Conservation (phyloP, 345 rosid genomes). For the Microcos paniculata region DNA sequence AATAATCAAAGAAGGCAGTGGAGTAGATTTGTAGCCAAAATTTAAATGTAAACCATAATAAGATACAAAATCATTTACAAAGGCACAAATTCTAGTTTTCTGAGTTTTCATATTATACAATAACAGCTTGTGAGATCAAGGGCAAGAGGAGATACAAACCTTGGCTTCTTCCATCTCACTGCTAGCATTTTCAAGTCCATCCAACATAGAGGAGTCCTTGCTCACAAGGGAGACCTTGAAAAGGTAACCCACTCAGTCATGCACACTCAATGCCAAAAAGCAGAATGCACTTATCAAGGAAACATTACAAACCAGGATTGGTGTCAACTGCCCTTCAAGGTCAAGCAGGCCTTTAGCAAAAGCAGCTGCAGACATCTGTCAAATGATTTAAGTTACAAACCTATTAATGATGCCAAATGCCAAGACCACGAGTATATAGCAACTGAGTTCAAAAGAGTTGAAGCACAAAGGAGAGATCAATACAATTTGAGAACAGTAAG, state of each 20-base stretch:
- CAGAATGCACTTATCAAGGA: conserved; percentile 12
- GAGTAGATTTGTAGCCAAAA: not conserved
- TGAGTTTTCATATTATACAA: not conserved
- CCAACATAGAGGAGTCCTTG: conserved; percentile 99
- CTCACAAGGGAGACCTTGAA: conserved; percentile 96
- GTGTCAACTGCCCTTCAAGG: conserved; percentile 97
- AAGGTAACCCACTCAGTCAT: conserved; percentile 26
- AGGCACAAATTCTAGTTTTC: not conserved
- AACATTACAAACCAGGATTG: conserved; percentile 75
- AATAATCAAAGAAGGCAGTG: not conserved
- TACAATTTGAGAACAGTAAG: not conserved
- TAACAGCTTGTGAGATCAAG: conserved; percentile 9
- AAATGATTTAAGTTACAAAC: conserved; percentile 15
- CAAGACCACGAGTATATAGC: not conserved
- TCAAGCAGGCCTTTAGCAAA: conserved; percentile 99
- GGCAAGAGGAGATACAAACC: conserved; percentile 48
- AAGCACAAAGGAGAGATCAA: conserved; percentile 13
- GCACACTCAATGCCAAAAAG: conserved; percentile 12
- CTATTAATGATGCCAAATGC: conserved; percentile 7
- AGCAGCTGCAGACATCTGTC: conserved; percentile 99
- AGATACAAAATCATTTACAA: not conserved
- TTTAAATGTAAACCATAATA: conserved; percentile 3
- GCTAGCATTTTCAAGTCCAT: conserved; percentile 96
- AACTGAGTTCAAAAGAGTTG: conserved; percentile 1
- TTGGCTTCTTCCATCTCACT: conserved; percentile 93